Evolutionary conservation across 208 protist species (phyloP).

Genomic region (Trypanosoma rangeli): DNA sequence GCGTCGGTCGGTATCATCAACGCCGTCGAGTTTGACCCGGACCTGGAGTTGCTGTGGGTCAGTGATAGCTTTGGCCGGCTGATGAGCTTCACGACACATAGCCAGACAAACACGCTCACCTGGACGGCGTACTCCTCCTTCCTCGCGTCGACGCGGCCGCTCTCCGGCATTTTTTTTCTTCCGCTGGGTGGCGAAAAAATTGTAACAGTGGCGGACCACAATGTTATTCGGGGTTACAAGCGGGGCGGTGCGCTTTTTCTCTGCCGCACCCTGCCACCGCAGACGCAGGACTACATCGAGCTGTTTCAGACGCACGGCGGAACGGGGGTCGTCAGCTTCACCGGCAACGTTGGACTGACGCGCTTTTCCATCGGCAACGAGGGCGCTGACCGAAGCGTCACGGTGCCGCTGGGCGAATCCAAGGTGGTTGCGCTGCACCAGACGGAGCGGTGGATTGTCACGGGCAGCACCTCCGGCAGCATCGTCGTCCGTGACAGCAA

Average conservation of each 20-base stretch:
- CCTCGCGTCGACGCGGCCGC: slow-evolving; percentile 56
- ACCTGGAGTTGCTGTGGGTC: slow-evolving; percentile 86
- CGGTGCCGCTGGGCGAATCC: slow-evolving; percentile 55
- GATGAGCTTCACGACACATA: slow-evolving; percentile 73
- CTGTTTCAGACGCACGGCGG: slow-evolving; percentile 69
- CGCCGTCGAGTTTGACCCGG: slow-evolving; percentile 85
- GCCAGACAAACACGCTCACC: slow-evolving; percentile 54
- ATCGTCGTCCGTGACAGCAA: slow-evolving; percentile 59
- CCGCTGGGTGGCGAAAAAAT: slow-evolving; percentile 54
- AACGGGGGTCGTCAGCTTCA: slow-evolving; percentile 78
- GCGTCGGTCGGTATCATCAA: slow-evolving; percentile 70
- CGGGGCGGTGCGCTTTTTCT: slow-evolving; percentile 71
- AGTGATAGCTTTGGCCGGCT: slow-evolving; percentile 81
- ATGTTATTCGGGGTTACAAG: slow-evolving; percentile 81
- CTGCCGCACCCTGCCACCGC: slow-evolving; percentile 53
- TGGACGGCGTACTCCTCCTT: slow-evolving; percentile 85
- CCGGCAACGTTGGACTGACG: slow-evolving; percentile 80
- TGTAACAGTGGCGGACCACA: slow-evolving; percentile 74
- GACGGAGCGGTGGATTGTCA: slow-evolving; percentile 70
- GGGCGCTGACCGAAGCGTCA: slow-evolving; percentile 40
- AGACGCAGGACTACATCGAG: slow-evolving; percentile 79
- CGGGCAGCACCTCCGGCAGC: slow-evolving; percentile 58
- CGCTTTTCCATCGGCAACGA: slow-evolving; percentile 49
- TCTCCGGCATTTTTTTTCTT: slow-evolving; percentile 71
- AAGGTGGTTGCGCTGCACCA: slow-evolving; percentile 61